Evolutionary conservation across 2,329 filamentous ascomycete species (phyloP).

Genomic region (Aspergillus unguis): DNA sequence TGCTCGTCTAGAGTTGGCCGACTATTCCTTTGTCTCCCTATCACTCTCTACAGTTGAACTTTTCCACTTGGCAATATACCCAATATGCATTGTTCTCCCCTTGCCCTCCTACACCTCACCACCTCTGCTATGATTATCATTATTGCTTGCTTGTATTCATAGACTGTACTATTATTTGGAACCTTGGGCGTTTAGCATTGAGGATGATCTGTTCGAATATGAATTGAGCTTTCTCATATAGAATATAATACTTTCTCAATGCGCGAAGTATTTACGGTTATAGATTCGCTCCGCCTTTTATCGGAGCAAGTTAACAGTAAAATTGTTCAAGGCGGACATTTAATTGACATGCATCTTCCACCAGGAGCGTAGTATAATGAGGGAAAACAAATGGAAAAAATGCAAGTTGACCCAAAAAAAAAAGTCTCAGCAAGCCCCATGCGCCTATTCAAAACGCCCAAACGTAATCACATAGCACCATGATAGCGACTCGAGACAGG

Average conservation of each 20-base stretch:
- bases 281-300: too few species aligned
- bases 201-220: background rate
- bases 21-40: background rate
- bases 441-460: constrained; percentile 3
- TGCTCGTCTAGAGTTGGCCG: constrained; percentile 46
- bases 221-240: background rate
- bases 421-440: background rate
- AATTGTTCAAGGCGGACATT: too few species aligned
- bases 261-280: too few species aligned
- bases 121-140: background rate
- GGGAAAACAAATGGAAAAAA: background rate
- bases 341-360: too few species aligned
- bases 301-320: too few species aligned
- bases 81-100: constrained; percentile 4
- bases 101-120: background rate
- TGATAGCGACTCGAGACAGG: background rate
- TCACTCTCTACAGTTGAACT: background rate
- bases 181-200: background rate
- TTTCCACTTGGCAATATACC: constrained; percentile 7
- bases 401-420: background rate
- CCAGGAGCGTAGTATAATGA: background rate
- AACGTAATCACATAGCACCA: background rate
- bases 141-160: background rate
- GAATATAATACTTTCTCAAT: too few species aligned
- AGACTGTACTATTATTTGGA: background rate